Conservation (phyloP, 495 filamentous ascomycete species). For the Aspergillus coremiiformis region DNA sequence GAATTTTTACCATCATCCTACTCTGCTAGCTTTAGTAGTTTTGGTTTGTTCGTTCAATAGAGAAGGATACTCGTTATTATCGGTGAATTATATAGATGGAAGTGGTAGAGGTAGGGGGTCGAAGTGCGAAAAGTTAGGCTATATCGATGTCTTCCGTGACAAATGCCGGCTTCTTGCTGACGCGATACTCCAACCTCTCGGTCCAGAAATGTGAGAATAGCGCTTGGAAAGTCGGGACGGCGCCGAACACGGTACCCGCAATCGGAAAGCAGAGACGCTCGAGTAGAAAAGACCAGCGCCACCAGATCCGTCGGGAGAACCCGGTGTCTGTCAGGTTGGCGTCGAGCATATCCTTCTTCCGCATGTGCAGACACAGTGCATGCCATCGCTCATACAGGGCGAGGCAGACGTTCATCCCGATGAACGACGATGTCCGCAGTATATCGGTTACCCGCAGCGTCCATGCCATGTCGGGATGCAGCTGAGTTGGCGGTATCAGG, state of each 20-base stretch:
- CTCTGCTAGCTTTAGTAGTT: too few species aligned
- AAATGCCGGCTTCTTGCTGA: constrained; percentile 53
- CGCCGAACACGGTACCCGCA: constrained; percentile 54
- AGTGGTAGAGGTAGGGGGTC: too few species aligned
- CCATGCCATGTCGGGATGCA: constrained; percentile 45
- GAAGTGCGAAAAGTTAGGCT: neutral
- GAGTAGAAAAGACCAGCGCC: constrained; percentile 38
- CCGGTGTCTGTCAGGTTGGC: constrained; percentile 54
- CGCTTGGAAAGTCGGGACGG: constrained; percentile 54
- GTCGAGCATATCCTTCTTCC: constrained; percentile 56
- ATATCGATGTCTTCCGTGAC: neutral
- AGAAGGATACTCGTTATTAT: too few species aligned
- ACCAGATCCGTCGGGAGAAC: constrained; percentile 47
- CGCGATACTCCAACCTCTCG: constrained; percentile 54
- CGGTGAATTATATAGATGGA: too few species aligned
- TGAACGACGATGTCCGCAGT: constrained; percentile 50
- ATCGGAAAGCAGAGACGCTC: constrained; percentile 54
- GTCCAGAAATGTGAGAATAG: constrained; percentile 62
- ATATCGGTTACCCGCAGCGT: constrained; percentile 49
- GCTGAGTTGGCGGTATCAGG: constrained; percentile 35
- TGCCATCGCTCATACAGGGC: constrained; percentile 57
- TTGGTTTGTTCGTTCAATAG: too few species aligned
- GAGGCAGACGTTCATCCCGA: constrained; percentile 52
- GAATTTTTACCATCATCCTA: too few species aligned
- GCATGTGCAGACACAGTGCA: constrained; percentile 42